Percentiles rank a stretch among this genome's conserved stretches.
Evolutionary conservation across 2,329 filamentous ascomycete species (phyloP).

Genomic region (Exophiala aquamarina): DNA sequence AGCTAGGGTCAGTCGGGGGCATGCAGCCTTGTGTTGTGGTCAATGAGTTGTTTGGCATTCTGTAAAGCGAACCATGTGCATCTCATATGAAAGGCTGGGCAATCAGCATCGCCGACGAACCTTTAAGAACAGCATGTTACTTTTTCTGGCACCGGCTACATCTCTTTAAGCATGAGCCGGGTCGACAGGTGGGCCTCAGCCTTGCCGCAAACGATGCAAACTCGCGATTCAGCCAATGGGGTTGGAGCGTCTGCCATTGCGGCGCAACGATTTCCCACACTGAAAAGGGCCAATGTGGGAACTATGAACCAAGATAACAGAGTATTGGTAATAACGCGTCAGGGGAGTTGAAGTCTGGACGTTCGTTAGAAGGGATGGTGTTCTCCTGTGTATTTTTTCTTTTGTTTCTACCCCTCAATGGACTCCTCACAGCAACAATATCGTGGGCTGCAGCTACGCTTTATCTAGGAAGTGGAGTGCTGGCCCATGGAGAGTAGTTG

Average conservation of each 20-base stretch:
- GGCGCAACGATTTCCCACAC: too few species aligned
- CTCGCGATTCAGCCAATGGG: constrained; percentile 5
- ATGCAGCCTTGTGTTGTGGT: constrained; percentile 45
- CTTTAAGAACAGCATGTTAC: constrained; percentile 19
- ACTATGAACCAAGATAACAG: too few species aligned
- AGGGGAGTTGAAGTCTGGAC: too few species aligned
- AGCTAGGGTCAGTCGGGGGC: constrained; percentile 10
- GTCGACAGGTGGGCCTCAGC: constrained; percentile 7
- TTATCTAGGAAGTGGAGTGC: too few species aligned
- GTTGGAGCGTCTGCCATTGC: constrained; percentile 16
- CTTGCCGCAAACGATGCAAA: constrained; percentile 14
- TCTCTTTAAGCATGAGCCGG: constrained; percentile 13
- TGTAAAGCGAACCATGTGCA: constrained; percentile 2
- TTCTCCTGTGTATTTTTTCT: too few species aligned
- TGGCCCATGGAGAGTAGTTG: too few species aligned
- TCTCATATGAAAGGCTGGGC: neutral
- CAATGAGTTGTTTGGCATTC: constrained; percentile 55
- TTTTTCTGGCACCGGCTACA: constrained; percentile 16
- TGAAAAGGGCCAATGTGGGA: too few species aligned
- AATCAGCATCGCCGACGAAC: constrained; percentile 2
- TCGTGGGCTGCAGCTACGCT: too few species aligned
- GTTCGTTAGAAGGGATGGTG: too few species aligned
- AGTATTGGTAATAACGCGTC: too few species aligned
- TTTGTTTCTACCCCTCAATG: too few species aligned
- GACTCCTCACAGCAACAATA: too few species aligned